Percentiles rank a stretch among this genome's conserved stretches.
phyloP scores from a whole-genome alignment of 495 filamentous ascomycete genomes.

The Podospora comata region DNA sequence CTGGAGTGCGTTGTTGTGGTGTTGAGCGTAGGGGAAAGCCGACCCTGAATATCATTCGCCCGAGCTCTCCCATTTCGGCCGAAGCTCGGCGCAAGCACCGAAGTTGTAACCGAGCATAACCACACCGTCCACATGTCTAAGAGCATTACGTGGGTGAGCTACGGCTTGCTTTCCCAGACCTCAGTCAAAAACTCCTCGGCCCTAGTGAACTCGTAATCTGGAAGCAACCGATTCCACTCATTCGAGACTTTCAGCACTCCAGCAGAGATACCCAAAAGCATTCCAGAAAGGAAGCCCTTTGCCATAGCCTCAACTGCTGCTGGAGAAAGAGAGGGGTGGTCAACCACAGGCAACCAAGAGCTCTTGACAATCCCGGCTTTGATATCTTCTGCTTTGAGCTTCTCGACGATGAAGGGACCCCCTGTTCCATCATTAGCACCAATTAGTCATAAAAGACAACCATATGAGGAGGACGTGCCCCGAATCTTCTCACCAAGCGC shows the following conservation, averaged over 20 bases:
- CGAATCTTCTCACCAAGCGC: not conserved
- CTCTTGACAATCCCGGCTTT: conserved; percentile 42
- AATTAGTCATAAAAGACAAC: not conserved
- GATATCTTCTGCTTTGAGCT: not conserved
- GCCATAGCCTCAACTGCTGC: conserved; percentile 32
- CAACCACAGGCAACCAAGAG: conserved; percentile 39
- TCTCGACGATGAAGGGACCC: not conserved
- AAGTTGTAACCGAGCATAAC: not conserved
- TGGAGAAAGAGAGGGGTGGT: conserved; percentile 41
- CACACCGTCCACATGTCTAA: too few relatives aligned
- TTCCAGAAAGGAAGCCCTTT: conserved; percentile 24
- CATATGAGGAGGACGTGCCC: not conserved
- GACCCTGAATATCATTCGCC: not conserved
- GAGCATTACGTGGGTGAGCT: not conserved
- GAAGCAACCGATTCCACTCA: conserved; percentile 50
- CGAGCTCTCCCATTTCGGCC: not conserved
- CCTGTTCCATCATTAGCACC: not conserved
- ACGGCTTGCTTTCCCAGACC: conserved; percentile 15
- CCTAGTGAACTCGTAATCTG: conserved; percentile 49
- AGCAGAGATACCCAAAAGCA: conserved; percentile 39
- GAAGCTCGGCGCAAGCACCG: not conserved
- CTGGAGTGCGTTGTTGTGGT: not conserved
- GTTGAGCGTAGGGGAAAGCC: not conserved
- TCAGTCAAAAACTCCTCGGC: conserved; percentile 44
- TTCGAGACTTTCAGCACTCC: conserved; percentile 45